Base-by-base conservation (phyloP, 345 rosid species). In the Anacardium occidentale region DNA sequence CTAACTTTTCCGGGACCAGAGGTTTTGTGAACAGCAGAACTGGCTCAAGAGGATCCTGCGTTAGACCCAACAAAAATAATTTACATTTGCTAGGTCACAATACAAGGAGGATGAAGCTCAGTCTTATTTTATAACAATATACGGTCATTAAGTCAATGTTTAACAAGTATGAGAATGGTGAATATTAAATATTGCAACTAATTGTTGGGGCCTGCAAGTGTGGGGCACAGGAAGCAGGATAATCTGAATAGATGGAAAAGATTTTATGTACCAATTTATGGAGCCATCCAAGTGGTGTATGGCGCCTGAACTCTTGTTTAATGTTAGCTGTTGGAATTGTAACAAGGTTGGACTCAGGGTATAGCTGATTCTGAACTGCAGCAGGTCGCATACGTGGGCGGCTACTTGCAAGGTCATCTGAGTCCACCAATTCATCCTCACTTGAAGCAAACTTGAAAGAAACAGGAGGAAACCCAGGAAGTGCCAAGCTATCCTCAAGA, bases 1-100 rank as follows among this genome's bases (percentile, higher is more conserved):
- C 92, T 81, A 96, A 82, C 85, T 93, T 96, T 20, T 91, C 97
- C 0, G 96, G 91, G 77, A 96, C 91, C 12, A 93, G 80, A 48
- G 99, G 96, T 71, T 96, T 93, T 45, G 98, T 87, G 83, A 93
- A 96, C 74, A 96, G 76, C 77, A 96, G 74, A 50, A 90, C 88
- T 0, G 99, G 97, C 87, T 96, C 97, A 37, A 82, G 77, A 74
- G 94, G 93, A 85, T 93, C 99, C 99, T 96, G 90, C 72, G 75
- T 68, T 24, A 20, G 66, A 62, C 77, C 68, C 18, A 59, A 59
- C 3, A 32, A 58, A 47, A 34, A 24, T 7, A 18, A 55, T 42
- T 44, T n/a, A 58, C 11, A 32, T 62, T 69, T 62, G 70, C 34
- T 29, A 55, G 9, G 62, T 21, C 34, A 21, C 37, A n/a, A 64